Percentiles rank a stretch among this genome's conserved stretches.
phyloP scores from a whole-genome alignment of 345 rosid species.

The Psidium guajava region DNA sequence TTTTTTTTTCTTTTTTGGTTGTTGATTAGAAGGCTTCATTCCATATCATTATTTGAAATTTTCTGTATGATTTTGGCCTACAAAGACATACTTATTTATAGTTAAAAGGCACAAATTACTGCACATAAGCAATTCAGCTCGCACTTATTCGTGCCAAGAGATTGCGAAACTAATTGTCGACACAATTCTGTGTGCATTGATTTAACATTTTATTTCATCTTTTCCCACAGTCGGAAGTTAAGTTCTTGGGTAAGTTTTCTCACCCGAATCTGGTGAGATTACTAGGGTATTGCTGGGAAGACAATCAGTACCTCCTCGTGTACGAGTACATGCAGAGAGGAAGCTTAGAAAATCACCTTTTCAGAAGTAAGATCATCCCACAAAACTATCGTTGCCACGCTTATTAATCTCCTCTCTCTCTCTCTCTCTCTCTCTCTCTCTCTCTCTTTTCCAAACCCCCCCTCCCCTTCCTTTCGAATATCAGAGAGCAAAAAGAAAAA shows the following conservation, averaged over 20 bases:
- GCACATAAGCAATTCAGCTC: not conserved
- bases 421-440: not conserved
- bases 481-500: not conserved
- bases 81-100: not conserved
- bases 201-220: not conserved
- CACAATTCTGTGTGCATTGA: not conserved
- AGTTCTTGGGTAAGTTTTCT: constrained; percentile 55
- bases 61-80: rapidly evolving
- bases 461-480: not conserved
- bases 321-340: constrained; percentile 63
- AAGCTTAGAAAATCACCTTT: constrained; percentile 62
- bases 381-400: not conserved
- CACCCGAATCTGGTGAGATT: constrained; percentile 77
- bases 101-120: not conserved
- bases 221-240: constrained; percentile 48
- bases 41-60: rapidly evolving
- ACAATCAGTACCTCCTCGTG: constrained; percentile 54
- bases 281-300: constrained; percentile 75
- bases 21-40: rapidly evolving
- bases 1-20: no score
- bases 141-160: not conserved
- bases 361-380: constrained; percentile 32
- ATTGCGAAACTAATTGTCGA: rapidly evolving
- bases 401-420: not conserved
- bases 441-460: no score